phyloP scores from a whole-genome alignment of 371 early-diverging fungal species.

The Conidiobolus incongruus region DNA sequence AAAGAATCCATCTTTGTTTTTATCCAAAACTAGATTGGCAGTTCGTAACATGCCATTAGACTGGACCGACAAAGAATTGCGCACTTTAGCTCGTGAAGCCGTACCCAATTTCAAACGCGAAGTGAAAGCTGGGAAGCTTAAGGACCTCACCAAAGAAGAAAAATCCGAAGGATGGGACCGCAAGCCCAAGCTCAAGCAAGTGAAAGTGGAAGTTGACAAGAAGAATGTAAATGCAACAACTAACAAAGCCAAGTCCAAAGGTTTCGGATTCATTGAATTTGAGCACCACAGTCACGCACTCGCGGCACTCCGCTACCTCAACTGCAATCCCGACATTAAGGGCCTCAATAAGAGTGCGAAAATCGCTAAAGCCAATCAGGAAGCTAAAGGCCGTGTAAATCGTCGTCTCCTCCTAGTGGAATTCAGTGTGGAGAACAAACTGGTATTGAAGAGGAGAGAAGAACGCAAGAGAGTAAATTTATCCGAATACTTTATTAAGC shows the following conservation, averaged over 20 bases:
- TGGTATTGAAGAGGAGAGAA: constrained; percentile 43
- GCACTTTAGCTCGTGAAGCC: constrained; percentile 31
- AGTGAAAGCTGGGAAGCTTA: constrained; percentile 32
- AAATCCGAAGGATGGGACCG: constrained; percentile 48
- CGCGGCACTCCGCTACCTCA: constrained; percentile 73
- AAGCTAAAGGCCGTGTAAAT: neutral
- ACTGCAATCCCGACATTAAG: constrained; percentile 60
- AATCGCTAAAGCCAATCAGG: neutral
- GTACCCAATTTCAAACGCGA: constrained; percentile 62
- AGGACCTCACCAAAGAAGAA: constrained; percentile 43
- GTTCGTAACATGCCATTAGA: constrained; percentile 56
- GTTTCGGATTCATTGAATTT: constrained; percentile 86
- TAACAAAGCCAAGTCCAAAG: constrained; percentile 44
- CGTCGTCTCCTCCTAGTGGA: constrained; percentile 42
- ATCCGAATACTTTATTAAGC: neutral
- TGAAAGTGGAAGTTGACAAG: constrained; percentile 55
- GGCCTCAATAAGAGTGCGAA: constrained; percentile 24
- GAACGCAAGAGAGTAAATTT: constrained; percentile 12
- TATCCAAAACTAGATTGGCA: constrained; percentile 71
- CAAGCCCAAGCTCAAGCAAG: constrained; percentile 33
- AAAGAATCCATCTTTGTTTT: constrained; percentile 64
- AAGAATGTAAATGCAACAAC: constrained; percentile 50
- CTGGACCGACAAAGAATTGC: constrained; percentile 45
- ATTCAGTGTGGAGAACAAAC: constrained; percentile 78
- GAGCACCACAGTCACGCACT: constrained; percentile 68